Evolutionary conservation across 1,284 basidiomycete species (phyloP).

Genomic region (Leccinum subatratum): DNA sequence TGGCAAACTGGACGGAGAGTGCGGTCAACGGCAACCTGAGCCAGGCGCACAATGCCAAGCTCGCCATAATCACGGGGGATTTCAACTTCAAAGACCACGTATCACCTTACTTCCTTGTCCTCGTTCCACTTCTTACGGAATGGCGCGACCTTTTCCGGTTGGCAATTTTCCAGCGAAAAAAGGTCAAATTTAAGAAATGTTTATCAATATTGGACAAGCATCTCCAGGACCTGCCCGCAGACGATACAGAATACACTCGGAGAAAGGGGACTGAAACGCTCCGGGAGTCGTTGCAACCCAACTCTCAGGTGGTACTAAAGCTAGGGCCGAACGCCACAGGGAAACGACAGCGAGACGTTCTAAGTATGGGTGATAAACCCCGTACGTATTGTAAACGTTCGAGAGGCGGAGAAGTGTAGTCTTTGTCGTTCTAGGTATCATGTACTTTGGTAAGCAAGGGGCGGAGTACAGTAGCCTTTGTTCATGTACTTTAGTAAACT

Average conservation of each 20-base stretch:
- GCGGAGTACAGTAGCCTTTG: too few species aligned
- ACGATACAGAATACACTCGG: not conserved
- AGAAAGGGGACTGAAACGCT: not conserved
- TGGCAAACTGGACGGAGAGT: not conserved
- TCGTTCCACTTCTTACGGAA: not conserved
- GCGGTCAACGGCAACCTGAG: not conserved
- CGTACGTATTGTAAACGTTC: not conserved
- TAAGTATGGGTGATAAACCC: not conserved
- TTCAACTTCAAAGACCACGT: not conserved
- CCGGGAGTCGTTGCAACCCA: not conserved
- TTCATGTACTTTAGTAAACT: too few species aligned
- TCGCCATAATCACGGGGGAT: not conserved
- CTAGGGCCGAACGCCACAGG: not conserved
- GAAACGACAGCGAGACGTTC: not conserved
- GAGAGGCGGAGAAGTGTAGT: not conserved
- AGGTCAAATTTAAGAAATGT: not conserved
- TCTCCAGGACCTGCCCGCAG: not conserved
- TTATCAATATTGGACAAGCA: slow-evolving; percentile 1
- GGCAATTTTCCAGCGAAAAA: not conserved
- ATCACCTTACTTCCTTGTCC: not conserved
- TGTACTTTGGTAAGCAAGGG: too few species aligned
- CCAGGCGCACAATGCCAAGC: not conserved
- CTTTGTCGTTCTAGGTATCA: not conserved
- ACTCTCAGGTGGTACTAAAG: not conserved
- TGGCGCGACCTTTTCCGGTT: not conserved